Conservation (phyloP, 805 yeast species). For the Candida piceae region DNA sequence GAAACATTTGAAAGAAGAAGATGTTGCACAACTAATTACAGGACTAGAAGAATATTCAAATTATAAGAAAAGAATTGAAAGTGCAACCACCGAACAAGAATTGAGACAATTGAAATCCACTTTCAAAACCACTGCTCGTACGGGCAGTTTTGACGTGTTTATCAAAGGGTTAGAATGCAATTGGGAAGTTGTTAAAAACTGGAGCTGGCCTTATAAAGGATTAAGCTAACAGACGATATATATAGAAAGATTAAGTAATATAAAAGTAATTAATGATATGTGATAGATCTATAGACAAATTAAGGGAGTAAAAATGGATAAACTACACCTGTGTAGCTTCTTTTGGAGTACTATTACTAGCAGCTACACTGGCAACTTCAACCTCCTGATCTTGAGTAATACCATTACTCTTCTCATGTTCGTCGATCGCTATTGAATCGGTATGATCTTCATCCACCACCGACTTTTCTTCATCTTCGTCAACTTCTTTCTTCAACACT, state of each 20-base stretch:
- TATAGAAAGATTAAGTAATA: no score
- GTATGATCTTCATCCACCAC: no score
- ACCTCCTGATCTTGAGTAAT: no score
- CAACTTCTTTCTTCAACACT: constrained; percentile 11
- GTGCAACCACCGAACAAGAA: constrained; percentile 23
- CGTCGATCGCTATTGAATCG: no score
- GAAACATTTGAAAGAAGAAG: constrained; percentile 13
- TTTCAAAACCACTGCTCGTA: constrained; percentile 4
- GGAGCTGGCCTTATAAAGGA: constrained; percentile 26
- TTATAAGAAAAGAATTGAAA: constrained; percentile 8
- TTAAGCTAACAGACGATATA: background rate
- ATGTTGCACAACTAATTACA: constrained; percentile 17
- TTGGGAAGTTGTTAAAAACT: constrained; percentile 28
- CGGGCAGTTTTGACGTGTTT: constrained; percentile 21
- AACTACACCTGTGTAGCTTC: no score
- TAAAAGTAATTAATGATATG: no score
- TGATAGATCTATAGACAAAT: no score
- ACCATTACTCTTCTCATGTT: no score
- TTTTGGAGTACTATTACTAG: no score
- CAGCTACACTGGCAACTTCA: no score
- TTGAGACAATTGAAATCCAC: constrained; percentile 13
- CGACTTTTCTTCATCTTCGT: constrained; percentile 2
- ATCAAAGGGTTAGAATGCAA: constrained; percentile 19
- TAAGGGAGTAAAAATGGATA: no score
- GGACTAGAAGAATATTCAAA: constrained; percentile 18